Base-by-base conservation (phyloP, 1,284 basidiomycete species). In the Puccinia horiana region DNA sequence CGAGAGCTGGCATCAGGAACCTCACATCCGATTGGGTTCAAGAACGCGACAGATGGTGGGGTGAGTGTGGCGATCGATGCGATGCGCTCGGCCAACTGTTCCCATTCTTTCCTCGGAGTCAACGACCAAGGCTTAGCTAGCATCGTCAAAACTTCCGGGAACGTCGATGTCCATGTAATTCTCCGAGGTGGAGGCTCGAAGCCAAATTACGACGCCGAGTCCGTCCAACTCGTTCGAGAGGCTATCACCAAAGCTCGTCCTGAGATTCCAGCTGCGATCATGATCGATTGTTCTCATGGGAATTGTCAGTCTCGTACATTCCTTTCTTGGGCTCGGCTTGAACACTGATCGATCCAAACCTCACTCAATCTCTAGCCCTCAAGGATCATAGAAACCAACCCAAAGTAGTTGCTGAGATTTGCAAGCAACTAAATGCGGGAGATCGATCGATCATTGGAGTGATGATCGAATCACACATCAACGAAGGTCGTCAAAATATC, bases 401-500 rank as follows among this genome's bases (percentile, higher is more conserved):
- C 70, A 86, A 88, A 79, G 90, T 90, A 44, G 89, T 89, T 29
- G 85, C 88, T 20, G 88, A 88, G 83, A 87, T 91, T 82, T 93
- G 92, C 86, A 88, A 88, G 26, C 93, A 95, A 89, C 88, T 94
- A 29, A 90, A 92, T 83, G 90, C 89, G 2, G 85, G 85, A 89
- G 89, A 85, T 52, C 92, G 94, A 78, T 94, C 93, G 0, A 94
- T 99, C 84, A 92, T 97, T 90, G 96, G 96, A 82, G 95, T 98
- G 83, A 99, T 99, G 97, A 90, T 99, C 83, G 97, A 99, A 88
- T 94, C 93, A 72, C 96, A 99, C 87, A 90, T 98, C 81, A 90
- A 93, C 72, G 96, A 95, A 84, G 89, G 93, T 40, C 91, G 93
- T 56, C 95, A 98, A 87, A 92, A 94, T 85, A 93, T 97, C 83